These are phyloP conservation scores for Logfia minima DNA, from an alignment of 129 eudicot genomes.

Conservation along the genomic window DNA sequence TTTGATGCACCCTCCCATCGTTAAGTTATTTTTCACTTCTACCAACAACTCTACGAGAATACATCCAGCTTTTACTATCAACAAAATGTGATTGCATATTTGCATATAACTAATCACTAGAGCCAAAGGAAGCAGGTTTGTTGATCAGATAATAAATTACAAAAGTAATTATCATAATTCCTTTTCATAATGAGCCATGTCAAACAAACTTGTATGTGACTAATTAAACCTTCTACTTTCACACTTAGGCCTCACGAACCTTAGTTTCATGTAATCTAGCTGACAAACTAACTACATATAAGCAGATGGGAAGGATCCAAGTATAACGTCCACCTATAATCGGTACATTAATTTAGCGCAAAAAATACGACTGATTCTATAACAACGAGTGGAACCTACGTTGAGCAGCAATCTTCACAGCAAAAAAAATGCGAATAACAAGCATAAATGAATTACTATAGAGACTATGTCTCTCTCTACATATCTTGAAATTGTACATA, in stretches of 20 bases:
- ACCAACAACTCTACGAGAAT: background rate
- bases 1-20: background rate
- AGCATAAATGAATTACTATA: background rate
- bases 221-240: background rate
- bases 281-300: conserved; percentile 9
- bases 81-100: background rate
- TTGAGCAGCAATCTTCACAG: conserved; percentile 9
- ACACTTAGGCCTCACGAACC: background rate
- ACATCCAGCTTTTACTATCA: background rate
- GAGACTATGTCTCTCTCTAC: background rate
- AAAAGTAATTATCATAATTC: background rate
- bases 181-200: background rate
- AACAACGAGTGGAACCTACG: background rate
- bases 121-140: background rate
- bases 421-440: background rate
- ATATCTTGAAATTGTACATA: background rate
- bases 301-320: conserved; percentile 4
- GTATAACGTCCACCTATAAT: background rate
- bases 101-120: background rate
- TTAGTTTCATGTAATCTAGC: background rate
- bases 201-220: background rate
- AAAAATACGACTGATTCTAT: background rate
- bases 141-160: background rate
- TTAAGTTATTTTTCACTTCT: background rate
- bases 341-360: background rate